Conservation (phyloP, 1,139 yeast species). For the Wickerhamomyces sp. region DNA sequence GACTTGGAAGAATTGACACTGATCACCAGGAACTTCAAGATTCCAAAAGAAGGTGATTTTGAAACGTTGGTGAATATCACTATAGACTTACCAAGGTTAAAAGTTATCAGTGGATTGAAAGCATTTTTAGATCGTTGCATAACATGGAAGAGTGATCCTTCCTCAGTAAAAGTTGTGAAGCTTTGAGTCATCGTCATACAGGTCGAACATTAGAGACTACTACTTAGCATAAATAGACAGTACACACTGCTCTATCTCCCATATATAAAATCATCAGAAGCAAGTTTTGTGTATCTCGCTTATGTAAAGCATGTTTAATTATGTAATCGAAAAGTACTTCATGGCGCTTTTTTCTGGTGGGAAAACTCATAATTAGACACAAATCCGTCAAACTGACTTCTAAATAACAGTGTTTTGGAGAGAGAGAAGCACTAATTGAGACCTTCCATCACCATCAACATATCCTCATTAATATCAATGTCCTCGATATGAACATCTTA, state of each 20-base stretch:
- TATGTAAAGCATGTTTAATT: too few relatives aligned
- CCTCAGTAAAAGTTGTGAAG: background rate
- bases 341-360: too few relatives aligned
- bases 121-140: background rate
- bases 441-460: too few relatives aligned
- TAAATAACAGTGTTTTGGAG: too few relatives aligned
- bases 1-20: background rate
- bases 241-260: too few relatives aligned
- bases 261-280: too few relatives aligned
- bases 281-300: too few relatives aligned
- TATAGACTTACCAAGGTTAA: background rate
- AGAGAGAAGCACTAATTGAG: too few relatives aligned
- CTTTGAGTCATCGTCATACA: background rate
- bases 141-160: constrained; percentile 1
- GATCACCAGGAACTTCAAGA: background rate
- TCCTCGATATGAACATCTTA: constrained; percentile 1
- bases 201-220: background rate
- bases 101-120: constrained; percentile 1
- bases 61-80: background rate
- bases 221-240: too few relatives aligned
- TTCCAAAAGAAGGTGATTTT: background rate
- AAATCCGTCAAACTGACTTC: too few relatives aligned
- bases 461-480: background rate
- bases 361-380: too few relatives aligned
- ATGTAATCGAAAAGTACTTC: too few relatives aligned